Conservation (phyloP, 495 filamentous ascomycete genomes). For the Neurospora sp. region DNA sequence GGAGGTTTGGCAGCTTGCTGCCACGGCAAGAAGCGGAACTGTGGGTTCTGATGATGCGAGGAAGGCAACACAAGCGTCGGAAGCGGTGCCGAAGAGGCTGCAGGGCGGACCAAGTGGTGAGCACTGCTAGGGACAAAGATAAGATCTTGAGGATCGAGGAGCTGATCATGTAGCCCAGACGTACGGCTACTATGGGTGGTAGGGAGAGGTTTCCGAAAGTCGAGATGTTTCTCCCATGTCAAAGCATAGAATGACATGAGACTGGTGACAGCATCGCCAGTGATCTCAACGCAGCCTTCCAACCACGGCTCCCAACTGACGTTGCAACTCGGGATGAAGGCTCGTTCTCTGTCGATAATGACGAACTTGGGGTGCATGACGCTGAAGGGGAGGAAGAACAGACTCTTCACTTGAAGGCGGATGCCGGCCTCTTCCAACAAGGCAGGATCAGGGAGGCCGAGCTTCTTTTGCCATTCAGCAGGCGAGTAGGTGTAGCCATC, state of each 20-base stretch:
- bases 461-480: constrained; percentile 40
- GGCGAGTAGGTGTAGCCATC: constrained; percentile 49
- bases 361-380: constrained; percentile 72
- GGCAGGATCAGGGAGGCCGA: constrained; percentile 48
- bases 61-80: constrained; percentile 57
- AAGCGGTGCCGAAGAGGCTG: background rate
- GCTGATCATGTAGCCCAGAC: background rate
- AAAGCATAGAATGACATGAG: constrained; percentile 48
- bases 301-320: constrained; percentile 71
- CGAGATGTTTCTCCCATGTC: constrained; percentile 41
- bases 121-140: constrained; percentile 8
- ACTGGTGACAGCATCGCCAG: constrained; percentile 42
- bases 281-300: constrained; percentile 54
- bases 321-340: constrained; percentile 60
- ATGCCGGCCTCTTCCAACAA: constrained; percentile 43
- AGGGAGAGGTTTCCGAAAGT: background rate
- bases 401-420: constrained; percentile 54
- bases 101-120: constrained; percentile 3
- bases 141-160: background rate
- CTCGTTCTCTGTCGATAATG: constrained; percentile 52
- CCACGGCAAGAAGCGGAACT: constrained; percentile 37
- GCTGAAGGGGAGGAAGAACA: constrained; percentile 64
- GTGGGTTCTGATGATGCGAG: constrained; percentile 55
- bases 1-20: constrained; percentile 36
- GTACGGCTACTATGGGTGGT: background rate